Conservation (phyloP, 116 monocot species). For the Phalaenopsis hybrid region DNA sequence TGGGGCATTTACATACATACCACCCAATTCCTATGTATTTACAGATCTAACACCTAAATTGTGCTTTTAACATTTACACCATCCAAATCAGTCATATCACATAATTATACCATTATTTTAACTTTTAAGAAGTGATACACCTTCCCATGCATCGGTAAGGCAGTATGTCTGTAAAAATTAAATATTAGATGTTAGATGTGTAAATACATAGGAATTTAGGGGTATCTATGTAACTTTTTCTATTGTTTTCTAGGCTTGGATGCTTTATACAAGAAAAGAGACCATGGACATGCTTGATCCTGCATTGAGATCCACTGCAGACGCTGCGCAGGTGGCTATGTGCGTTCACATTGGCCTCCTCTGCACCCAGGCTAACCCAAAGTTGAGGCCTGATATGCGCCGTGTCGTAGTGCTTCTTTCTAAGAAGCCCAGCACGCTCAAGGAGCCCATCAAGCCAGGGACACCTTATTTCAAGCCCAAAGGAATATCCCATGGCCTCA, state of each 20-base stretch:
- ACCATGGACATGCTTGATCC: slow-evolving; percentile 49
- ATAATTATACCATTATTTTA: no score
- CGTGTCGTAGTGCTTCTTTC: slow-evolving; percentile 51
- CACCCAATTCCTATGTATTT: no score
- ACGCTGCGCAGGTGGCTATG: slow-evolving; percentile 40
- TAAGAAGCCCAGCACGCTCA: slow-evolving; percentile 42
- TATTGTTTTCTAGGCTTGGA: slow-evolving; percentile 42
- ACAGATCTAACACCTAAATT: no score
- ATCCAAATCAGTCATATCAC: no score
- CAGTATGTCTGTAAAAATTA: no score
- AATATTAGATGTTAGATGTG: no score
- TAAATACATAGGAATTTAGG: no score
- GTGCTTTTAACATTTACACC: no score
- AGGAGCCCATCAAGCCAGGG: slow-evolving; percentile 54
- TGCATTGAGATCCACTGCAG: slow-evolving; percentile 25
- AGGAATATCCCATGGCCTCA: slow-evolving; percentile 11
- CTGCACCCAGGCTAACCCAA: slow-evolving; percentile 65
- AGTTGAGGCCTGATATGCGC: slow-evolving; percentile 56
- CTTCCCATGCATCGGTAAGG: no score
- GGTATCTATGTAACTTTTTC: no score
- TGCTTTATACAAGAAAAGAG: slow-evolving; percentile 34
- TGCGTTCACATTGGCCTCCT: slow-evolving; percentile 61
- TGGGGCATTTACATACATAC: no score
- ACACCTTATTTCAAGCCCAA: slow-evolving; percentile 33
- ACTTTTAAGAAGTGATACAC: no score